phyloP scores from a whole-genome alignment of 306 rosid species.

The Dryas alaskensis region DNA sequence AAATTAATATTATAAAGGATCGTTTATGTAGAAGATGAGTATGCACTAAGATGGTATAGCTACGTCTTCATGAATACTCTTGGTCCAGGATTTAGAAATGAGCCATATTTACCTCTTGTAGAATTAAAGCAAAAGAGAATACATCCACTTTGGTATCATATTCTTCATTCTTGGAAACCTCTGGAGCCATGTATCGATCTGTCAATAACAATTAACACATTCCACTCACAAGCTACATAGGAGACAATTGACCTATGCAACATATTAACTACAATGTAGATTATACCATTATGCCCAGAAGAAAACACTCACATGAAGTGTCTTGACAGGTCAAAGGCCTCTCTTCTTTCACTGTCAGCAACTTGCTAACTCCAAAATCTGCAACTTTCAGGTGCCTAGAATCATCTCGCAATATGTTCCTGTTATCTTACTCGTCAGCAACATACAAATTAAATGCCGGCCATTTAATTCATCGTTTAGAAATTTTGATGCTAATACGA shows the following conservation, averaged over 20 bases:
- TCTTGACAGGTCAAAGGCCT: constrained; percentile 81
- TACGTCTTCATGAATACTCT: not conserved
- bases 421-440: constrained; percentile 57
- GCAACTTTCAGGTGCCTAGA: constrained; percentile 92
- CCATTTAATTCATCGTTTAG: not conserved
- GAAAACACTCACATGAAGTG: constrained; percentile 71
- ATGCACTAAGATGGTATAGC: not conserved
- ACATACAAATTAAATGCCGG: constrained; percentile 21
- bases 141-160: constrained; percentile 97
- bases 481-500: not conserved
- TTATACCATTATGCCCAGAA: constrained; percentile 19
- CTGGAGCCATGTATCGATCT: constrained; percentile 96
- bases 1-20: not conserved
- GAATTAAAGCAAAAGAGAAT: constrained; percentile 83
- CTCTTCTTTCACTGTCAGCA: constrained; percentile 91
- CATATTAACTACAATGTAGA: constrained; percentile 19
- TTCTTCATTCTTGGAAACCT: constrained; percentile 70
- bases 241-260: constrained; percentile 14
- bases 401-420: constrained; percentile 98
- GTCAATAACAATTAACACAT: constrained; percentile 27
- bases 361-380: constrained; percentile 93
- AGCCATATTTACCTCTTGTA: constrained; percentile 74
- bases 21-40: not conserved
- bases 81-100: constrained; percentile 3
- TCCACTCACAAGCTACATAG: constrained; percentile 23